Evolutionary conservation across 352 stramenopile species (phyloP).

Genomic region (Aphanomyces cochlioides): DNA sequence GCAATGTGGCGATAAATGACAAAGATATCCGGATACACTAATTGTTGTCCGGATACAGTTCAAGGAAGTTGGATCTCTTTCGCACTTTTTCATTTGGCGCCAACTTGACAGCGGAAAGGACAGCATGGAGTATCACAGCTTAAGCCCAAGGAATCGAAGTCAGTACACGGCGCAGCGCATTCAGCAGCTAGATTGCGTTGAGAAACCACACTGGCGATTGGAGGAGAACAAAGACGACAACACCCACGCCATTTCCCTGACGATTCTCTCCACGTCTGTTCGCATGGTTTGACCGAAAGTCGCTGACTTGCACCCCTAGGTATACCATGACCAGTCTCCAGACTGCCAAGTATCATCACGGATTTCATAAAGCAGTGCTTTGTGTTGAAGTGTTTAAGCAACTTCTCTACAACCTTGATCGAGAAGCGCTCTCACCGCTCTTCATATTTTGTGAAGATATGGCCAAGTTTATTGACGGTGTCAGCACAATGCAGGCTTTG

Average conservation of each 20-base stretch:
- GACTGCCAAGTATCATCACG: conserved; percentile 14
- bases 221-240: conserved; percentile 19
- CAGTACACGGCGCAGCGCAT: conserved; percentile 12
- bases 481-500: not conserved
- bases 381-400: conserved; percentile 17
- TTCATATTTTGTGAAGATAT: conserved; percentile 2
- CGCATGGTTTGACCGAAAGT: not conserved
- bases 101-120: too few relatives aligned
- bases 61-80: too few relatives aligned
- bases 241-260: not conserved
- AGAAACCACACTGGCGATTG: conserved; percentile 16
- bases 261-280: conserved; percentile 1
- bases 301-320: not conserved
- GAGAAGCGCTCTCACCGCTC: not conserved
- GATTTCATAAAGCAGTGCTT: conserved; percentile 17
- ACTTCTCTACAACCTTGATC: conserved; percentile 13
- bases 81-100: too few relatives aligned
- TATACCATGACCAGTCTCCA: conserved; percentile 1
- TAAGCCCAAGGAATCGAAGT: not conserved
- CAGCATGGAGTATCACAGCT: conserved; percentile 3
- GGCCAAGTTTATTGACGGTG: not conserved
- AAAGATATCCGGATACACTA: too few relatives aligned
- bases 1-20: too few relatives aligned
- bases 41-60: too few relatives aligned
- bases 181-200: conserved; percentile 16